A percentile compares a stretch with the other conserved stretches of the same genome.
These are phyloP conservation scores for Lentinula guzmanii DNA, from an alignment of 768 basidiomycete genomes.

Conservation along the genomic window DNA sequence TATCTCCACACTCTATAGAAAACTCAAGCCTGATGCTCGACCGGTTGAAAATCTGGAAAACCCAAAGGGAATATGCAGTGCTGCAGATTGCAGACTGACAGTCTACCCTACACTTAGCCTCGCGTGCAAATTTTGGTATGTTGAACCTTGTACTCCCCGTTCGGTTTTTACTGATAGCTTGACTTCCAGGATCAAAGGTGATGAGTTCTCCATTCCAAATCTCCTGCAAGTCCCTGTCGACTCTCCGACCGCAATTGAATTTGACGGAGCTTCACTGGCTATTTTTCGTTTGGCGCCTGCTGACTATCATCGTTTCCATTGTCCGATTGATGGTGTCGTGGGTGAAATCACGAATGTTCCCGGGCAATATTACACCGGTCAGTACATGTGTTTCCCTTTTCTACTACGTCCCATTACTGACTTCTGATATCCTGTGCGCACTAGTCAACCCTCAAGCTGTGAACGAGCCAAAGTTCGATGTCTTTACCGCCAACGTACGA, in stretches of 20 bases:
- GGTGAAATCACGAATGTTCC: slow-evolving; percentile 38
- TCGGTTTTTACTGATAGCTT: neutral
- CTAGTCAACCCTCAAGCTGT: slow-evolving; percentile 75
- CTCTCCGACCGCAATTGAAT: slow-evolving; percentile 33
- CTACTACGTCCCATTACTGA: neutral
- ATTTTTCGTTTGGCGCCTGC: slow-evolving; percentile 74
- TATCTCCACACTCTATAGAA: slow-evolving; percentile 22
- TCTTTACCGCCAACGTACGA: slow-evolving; percentile 60
- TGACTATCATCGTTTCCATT: slow-evolving; percentile 81
- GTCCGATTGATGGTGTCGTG: slow-evolving; percentile 54
- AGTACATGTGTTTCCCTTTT: slow-evolving; percentile 1
- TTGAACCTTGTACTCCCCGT: neutral
- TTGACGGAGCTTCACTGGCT: slow-evolving; percentile 46
- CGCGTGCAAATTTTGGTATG: slow-evolving; percentile 66
- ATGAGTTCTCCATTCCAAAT: slow-evolving; percentile 57
- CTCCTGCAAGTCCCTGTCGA: slow-evolving; percentile 44
- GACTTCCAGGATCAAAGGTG: slow-evolving; percentile 55
- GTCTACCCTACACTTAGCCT: slow-evolving; percentile 54
- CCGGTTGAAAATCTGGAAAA: slow-evolving; percentile 53
- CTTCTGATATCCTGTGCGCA: neutral
- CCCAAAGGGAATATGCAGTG: slow-evolving; percentile 47
- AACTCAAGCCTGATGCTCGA: slow-evolving; percentile 53
- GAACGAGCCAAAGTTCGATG: slow-evolving; percentile 58
- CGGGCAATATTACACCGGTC: slow-evolving; percentile 60
- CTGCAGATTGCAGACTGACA: slow-evolving; percentile 70